phyloP scores from a whole-genome alignment of 768 basidiomycete species.

The Strobilomyces confusus region DNA sequence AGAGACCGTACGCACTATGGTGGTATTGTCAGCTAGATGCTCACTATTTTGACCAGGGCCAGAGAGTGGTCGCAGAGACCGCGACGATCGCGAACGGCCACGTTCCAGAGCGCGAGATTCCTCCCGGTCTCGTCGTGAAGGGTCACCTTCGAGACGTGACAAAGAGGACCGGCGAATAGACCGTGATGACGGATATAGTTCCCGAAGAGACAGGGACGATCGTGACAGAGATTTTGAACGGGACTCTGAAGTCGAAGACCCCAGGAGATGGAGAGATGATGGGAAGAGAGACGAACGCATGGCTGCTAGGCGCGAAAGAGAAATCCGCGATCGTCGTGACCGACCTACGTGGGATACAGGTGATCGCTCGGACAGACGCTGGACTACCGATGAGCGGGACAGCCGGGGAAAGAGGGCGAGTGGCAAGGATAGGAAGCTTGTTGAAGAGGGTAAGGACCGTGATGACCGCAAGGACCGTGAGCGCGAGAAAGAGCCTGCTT shows the following conservation, averaged over 20 bases:
- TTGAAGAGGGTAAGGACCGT: conserved; percentile 46
- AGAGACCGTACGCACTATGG: conserved; percentile 52
- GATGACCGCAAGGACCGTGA: conserved; percentile 49
- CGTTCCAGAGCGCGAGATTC: conserved; percentile 63
- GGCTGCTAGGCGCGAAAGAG: conserved; percentile 55
- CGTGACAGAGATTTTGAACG: conserved; percentile 42
- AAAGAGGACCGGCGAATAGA: conserved; percentile 36
- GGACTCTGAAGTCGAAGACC: conserved; percentile 58
- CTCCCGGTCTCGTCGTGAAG: conserved; percentile 57
- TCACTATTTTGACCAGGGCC: conserved; percentile 35
- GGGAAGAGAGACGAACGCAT: conserved; percentile 77
- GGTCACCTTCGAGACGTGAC: conserved; percentile 51
- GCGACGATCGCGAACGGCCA: conserved; percentile 59
- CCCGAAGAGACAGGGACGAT: conserved; percentile 34
- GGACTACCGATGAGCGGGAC: conserved; percentile 68
- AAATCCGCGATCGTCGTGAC: conserved; percentile 43
- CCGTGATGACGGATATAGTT: conserved; percentile 27
- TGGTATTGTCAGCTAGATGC: not conserved
- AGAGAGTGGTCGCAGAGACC: conserved; percentile 53
- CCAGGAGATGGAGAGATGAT: conserved; percentile 78
- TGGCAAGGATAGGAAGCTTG: conserved; percentile 56
- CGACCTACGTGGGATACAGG: conserved; percentile 46
- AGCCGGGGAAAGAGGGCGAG: conserved; percentile 52
- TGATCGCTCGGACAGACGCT: conserved; percentile 47
- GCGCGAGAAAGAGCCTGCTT: conserved; percentile 84